Evolutionary conservation across 257 asterid genomes (phyloP).

Genomic region (Plantago ovata): DNA sequence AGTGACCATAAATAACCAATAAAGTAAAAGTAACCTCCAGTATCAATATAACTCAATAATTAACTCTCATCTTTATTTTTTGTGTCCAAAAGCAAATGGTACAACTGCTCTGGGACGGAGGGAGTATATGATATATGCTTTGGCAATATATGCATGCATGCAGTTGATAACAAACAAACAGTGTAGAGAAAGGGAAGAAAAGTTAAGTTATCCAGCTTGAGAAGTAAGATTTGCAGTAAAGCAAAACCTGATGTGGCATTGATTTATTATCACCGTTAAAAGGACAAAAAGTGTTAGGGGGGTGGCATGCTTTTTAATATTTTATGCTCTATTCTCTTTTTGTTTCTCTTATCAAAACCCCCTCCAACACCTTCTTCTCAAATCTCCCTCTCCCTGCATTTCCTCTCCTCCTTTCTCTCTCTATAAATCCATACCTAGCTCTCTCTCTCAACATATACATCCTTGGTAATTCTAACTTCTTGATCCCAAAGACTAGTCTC

Average conservation of each 20-base stretch:
- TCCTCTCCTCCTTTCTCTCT: constrained; percentile 22
- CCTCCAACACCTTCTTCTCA: constrained; percentile 25
- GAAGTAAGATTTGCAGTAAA: constrained; percentile 30
- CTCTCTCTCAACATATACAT: background rate
- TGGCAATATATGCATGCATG: constrained; percentile 4
- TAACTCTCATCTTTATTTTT: too few species aligned
- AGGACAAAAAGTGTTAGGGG: constrained; percentile 39
- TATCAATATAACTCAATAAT: too few species aligned
- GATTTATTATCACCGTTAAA: constrained; percentile 23
- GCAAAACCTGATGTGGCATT: constrained; percentile 19
- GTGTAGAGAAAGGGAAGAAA: background rate
- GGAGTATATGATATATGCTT: background rate
- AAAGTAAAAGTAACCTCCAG: too few species aligned
- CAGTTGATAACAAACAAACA: background rate
- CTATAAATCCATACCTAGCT: too few species aligned
- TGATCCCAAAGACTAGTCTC: constrained; percentile 9
- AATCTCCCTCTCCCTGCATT: constrained; percentile 29
- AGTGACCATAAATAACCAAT: too few species aligned
- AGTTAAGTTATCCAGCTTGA: constrained; percentile 22
- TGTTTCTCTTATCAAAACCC: constrained; percentile 48
- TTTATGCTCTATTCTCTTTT: constrained; percentile 39
- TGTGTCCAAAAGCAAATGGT: too few species aligned
- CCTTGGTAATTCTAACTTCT: background rate
- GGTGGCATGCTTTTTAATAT: constrained; percentile 36
- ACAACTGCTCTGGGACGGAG: too few species aligned